These are phyloP conservation scores for Solanum habrochaites DNA, from an alignment of 257 asterid species.

Conservation along the genomic window DNA sequence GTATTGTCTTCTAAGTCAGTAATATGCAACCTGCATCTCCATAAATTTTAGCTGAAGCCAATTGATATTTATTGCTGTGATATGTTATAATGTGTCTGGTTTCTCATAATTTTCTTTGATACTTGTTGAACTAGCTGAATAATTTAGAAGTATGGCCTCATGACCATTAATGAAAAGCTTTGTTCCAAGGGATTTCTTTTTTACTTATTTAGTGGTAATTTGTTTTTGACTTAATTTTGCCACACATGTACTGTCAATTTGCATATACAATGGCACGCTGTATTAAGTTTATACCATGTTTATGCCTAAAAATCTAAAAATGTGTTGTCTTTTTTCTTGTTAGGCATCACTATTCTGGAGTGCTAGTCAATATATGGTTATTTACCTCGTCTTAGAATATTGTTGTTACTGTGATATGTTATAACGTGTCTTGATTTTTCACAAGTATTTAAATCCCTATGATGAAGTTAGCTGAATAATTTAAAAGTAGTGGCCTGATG, in stretches of 20 bases:
- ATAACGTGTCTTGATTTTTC: neutral
- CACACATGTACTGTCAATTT: neutral
- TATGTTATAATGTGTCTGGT: neutral
- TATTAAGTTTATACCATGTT: neutral
- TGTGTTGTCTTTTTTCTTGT: neutral
- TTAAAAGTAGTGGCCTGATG: neutral
- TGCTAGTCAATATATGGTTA: neutral
- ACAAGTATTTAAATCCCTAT: neutral
- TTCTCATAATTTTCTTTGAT: neutral
- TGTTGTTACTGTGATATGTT: neutral
- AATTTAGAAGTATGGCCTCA: neutral
- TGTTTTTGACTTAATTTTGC: neutral
- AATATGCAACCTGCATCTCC: neutral
- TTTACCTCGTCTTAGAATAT: neutral
- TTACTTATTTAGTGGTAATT: neutral
- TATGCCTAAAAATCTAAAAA: neutral
- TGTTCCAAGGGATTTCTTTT: neutral
- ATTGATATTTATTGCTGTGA: neutral
- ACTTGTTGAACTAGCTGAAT: neutral
- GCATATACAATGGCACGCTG: neutral
- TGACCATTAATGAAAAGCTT: neutral
- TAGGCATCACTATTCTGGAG: neutral
- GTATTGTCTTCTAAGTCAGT: neutral
- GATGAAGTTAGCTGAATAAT: neutral
- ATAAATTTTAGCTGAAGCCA: neutral